phyloP scores from a whole-genome alignment of 2,329 filamentous ascomycete genomes.

The Cercospora sp. region DNA sequence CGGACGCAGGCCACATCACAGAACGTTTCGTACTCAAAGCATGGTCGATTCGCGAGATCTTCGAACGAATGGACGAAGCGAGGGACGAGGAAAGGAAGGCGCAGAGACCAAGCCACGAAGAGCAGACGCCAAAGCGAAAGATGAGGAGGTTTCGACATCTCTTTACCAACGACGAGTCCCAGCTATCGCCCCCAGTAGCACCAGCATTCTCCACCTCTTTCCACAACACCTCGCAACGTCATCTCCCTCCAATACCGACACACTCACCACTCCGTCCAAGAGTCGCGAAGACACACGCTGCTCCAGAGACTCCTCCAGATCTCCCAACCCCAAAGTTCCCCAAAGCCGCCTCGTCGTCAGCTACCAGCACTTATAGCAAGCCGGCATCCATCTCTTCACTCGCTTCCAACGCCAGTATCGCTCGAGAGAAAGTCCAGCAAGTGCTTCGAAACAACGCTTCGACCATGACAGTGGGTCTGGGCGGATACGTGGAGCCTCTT shows the following conservation, averaged over 20 bases:
- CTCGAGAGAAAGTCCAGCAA: not conserved
- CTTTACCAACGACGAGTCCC: not conserved
- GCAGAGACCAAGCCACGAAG: not conserved
- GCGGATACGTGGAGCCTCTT: not conserved
- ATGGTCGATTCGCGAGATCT: conserved; percentile 12
- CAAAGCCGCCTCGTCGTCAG: not conserved
- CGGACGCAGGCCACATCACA: not conserved
- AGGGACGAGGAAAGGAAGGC: not conserved
- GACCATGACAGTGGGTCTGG: not conserved
- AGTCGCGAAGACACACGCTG: not conserved
- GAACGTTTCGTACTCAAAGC: conserved; percentile 6
- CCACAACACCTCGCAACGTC: not conserved
- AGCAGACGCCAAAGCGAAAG: not conserved
- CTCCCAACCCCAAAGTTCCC: not conserved
- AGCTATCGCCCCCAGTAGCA: not conserved
- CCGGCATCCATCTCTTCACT: not conserved
- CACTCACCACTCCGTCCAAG: not conserved
- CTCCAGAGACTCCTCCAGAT: not conserved
- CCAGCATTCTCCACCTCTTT: not conserved
- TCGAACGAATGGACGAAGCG: conserved; percentile 14
- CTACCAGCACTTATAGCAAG: not conserved
- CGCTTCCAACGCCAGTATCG: not conserved
- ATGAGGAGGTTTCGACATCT: not conserved
- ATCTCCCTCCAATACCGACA: not conserved
- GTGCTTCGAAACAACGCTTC: not conserved